Base-by-base conservation (phyloP, 805 yeast species). In the Zygotorulaspora danielsina region DNA sequence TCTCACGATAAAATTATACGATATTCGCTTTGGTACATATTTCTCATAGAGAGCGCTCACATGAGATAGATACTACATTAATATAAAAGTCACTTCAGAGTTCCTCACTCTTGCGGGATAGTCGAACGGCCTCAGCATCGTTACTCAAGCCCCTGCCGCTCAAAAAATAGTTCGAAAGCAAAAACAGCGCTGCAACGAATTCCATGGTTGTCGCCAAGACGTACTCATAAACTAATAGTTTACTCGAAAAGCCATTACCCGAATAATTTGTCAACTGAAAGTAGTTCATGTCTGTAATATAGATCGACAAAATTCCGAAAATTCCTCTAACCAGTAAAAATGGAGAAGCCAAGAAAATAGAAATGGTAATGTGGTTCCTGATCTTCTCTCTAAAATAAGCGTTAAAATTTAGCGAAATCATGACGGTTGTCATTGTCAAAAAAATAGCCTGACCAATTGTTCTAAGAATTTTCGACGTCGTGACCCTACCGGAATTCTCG, bases 191-290 rank as follows among this genome's bases (percentile, higher is more conserved):
- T 13, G 36, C 13, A 11, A 33, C 19, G 12, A 33, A 39, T 25
- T 39, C 42, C 42, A 39, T 39, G 12, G 34, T 34, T n/a, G 42
- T 39, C 11, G 36, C 42, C 29, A 39, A 22, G 10, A 39, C 34
- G 24, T 39, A 39, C 25, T 39, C 42, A 33, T 33, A 33, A 15
- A 33, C 17, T 16, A 33, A 10, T 10, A 33, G 19, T 4, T 21
- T 21, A 9, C 12, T 21, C 11, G 36, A 21, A 22, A 33, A 33
- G 9, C 36, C 36, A 21, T 10, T 21, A 9, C 15, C 36, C 6
- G 13, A 11, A 15, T 33, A 33, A 21, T 33, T 33, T 20, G 36
- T 21, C 17, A 33, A 15, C 22, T 33, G 36, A 17, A 33, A 33
- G 16, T 33, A 33, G 22, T 33, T 33, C 36, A 33, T 33, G 3